phyloP scores from a whole-genome alignment of 1,139 yeast species.

The Hemisphaericaspora xylanilytica region DNA sequence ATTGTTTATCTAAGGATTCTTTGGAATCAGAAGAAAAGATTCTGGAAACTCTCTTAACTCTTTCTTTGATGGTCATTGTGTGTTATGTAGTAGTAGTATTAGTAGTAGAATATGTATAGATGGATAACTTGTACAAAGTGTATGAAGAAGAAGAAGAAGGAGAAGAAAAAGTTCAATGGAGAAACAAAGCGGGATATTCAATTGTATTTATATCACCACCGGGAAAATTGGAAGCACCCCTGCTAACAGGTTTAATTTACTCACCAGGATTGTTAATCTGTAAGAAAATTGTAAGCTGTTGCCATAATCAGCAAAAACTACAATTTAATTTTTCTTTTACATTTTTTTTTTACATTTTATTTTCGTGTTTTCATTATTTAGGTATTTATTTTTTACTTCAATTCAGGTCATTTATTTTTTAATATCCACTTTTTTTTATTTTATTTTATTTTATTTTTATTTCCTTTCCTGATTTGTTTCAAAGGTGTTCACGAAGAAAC shows the following conservation, averaged over 20 bases:
- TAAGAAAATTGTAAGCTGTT: no score
- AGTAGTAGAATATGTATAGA: neutral
- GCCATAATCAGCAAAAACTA: no score
- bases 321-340: no score
- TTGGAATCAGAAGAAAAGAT: conserved; percentile 30
- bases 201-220: no score
- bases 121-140: no score
- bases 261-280: no score
- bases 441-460: neutral
- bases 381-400: neutral
- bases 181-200: neutral
- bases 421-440: neutral
- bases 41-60: conserved; percentile 46
- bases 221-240: no score
- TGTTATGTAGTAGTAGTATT: conserved; percentile 1
- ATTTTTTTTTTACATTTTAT: no score
- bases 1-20: conserved; percentile 12
- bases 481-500: no score
- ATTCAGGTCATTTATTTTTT: neutral
- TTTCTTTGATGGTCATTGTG: conserved; percentile 45
- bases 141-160: conserved; percentile 2
- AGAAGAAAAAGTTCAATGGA: neutral
- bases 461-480: no score
- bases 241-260: no score
- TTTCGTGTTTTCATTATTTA: no score